Evolutionary conservation across 805 yeast species (phyloP).

Genomic region (Saccharomycopsis synnaedendra): DNA sequence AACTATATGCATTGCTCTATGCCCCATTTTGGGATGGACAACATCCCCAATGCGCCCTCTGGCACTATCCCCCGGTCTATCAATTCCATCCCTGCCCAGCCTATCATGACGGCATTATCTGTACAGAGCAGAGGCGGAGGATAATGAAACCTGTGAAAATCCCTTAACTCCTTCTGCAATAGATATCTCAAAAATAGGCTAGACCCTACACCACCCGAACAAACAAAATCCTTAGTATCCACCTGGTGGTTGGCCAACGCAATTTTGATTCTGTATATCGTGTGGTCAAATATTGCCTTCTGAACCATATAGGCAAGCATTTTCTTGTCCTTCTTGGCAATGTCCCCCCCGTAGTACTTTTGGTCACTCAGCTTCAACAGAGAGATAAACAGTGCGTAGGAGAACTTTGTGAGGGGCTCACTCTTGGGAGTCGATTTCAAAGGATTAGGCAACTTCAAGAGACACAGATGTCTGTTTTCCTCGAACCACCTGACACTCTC

Average conservation of each 20-base stretch:
- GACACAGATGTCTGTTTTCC: background rate
- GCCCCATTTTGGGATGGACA: too few relatives aligned
- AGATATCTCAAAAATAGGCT: conserved; percentile 44
- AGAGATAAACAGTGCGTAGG: conserved; percentile 71
- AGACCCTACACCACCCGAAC: conserved; percentile 94
- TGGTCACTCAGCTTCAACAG: conserved; percentile 31
- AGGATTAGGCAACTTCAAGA: conserved; percentile 35
- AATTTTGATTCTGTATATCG: conserved; percentile 49
- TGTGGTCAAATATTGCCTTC: conserved; percentile 58
- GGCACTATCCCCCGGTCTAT: conserved; percentile 36
- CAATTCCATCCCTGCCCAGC: conserved; percentile 91
- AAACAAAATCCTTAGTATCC: conserved; percentile 47
- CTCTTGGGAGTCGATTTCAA: conserved; percentile 38
- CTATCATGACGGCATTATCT: conserved; percentile 95
- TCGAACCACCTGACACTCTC: background rate
- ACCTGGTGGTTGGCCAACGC: conserved; percentile 32
- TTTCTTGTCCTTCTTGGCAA: conserved; percentile 22
- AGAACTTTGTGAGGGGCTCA: conserved; percentile 39
- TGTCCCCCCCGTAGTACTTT: conserved; percentile 19
- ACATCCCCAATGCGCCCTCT: too few relatives aligned
- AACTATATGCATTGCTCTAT: too few relatives aligned
- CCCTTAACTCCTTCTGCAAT: conserved; percentile 30
- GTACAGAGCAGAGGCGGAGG: conserved; percentile 73
- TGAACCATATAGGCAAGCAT: conserved; percentile 52
- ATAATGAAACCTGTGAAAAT: conserved; percentile 37